These are phyloP conservation scores for Helicocarpus griseus DNA, from an alignment of 2,329 filamentous ascomycete species.

Conservation along the genomic window DNA sequence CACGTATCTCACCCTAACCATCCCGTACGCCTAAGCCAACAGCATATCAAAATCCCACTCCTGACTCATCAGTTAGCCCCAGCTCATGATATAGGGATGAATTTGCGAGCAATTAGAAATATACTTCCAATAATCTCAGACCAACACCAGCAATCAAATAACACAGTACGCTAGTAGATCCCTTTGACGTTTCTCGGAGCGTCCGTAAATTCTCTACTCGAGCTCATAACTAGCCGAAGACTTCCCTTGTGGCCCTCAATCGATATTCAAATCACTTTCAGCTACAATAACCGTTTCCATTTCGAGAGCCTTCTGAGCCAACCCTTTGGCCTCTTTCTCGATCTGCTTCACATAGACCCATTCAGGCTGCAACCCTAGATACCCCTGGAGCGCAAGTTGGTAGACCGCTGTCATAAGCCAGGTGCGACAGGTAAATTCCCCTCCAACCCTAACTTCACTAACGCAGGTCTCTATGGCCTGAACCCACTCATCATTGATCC, in stretches of 20 bases:
- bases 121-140: no score
- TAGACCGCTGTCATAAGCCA: slow-evolving; percentile 12
- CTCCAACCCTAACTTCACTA: slow-evolving; percentile 4
- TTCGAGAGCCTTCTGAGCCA: slow-evolving; percentile 2
- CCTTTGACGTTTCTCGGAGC: no score
- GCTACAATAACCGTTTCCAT: not conserved
- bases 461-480: slow-evolving; percentile 9
- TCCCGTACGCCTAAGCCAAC: no score
- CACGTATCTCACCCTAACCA: no score
- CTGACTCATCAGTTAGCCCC: no score
- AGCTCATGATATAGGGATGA: no score
- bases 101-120: no score
- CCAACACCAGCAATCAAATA: no score
- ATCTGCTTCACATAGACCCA: slow-evolving; percentile 8
- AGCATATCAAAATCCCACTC: no score
- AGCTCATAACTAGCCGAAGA: no score
- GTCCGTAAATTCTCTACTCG: no score
- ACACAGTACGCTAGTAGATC: no score
- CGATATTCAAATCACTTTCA: not conserved
- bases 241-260: not conserved
- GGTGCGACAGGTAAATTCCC: slow-evolving; percentile 10
- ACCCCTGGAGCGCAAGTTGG: slow-evolving; percentile 11
- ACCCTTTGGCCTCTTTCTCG: slow-evolving; percentile 10
- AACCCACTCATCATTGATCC: slow-evolving; percentile 11
- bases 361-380: slow-evolving; percentile 10